Percentiles rank a stretch among this genome's conserved stretches.
phyloP scores from a whole-genome alignment of 2,329 filamentous ascomycete genomes.

The Colletotrichum godetiae region DNA sequence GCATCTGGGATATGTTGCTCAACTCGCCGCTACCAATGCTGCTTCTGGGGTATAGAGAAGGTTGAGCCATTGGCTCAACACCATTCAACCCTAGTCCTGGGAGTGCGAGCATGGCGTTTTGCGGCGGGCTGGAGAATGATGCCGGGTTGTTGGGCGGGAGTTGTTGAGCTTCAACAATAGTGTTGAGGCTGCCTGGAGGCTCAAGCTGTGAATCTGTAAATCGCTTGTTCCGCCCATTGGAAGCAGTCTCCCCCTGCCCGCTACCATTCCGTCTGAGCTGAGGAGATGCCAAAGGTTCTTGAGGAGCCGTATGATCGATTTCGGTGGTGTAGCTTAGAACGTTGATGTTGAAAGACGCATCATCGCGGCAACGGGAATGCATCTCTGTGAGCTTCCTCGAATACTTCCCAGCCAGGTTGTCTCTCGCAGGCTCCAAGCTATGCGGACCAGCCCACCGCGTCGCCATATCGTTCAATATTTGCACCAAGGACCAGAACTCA shows the following conservation, averaged over 20 bases:
- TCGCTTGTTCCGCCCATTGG: no score
- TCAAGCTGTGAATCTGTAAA: no score
- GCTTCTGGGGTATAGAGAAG: slow-evolving; percentile 12
- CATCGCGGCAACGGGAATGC: slow-evolving; percentile 27
- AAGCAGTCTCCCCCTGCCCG: no score
- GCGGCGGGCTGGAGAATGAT: neutral
- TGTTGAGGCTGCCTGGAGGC: neutral
- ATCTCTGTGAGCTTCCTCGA: slow-evolving; percentile 33
- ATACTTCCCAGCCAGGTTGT: slow-evolving; percentile 39
- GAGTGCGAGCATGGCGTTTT: neutral
- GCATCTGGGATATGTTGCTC: slow-evolving; percentile 43
- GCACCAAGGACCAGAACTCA: slow-evolving; percentile 44
- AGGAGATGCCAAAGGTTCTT: neutral
- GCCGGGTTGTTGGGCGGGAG: neutral
- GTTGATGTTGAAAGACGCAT: slow-evolving; percentile 27
- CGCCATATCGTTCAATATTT: slow-evolving; percentile 44
- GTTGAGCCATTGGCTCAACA: neutral
- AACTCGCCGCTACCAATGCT: slow-evolving; percentile 36
- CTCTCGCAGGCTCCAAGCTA: neutral
- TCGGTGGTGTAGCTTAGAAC: slow-evolving; percentile 21
- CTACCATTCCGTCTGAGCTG: neutral
- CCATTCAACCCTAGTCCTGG: neutral
- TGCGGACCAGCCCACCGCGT: slow-evolving; percentile 41
- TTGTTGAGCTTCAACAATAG: neutral
- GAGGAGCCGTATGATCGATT: slow-evolving; percentile 16